These are phyloP conservation scores for Hemisphaericaspora lyxosophila DNA, from an alignment of 1,139 yeast genomes.

Conservation along the genomic window DNA sequence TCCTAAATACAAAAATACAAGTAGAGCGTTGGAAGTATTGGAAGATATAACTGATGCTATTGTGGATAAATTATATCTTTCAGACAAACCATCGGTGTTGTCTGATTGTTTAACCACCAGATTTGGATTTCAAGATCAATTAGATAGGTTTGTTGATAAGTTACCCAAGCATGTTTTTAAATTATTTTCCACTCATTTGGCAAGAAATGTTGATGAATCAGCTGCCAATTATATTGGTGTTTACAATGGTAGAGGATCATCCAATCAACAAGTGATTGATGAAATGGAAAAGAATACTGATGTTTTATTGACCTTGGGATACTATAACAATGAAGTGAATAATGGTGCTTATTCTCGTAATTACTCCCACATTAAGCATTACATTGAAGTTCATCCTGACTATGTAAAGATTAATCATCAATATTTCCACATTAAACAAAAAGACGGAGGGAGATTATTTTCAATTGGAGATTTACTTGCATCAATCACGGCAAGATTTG, in stretches of 20 bases:
- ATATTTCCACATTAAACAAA: conserved; percentile 21
- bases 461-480: conserved; percentile 23
- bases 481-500: conserved; percentile 15
- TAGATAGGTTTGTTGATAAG: conserved; percentile 46
- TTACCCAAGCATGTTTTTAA: conserved; percentile 28
- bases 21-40: conserved; percentile 20
- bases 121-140: conserved; percentile 40
- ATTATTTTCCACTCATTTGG: conserved; percentile 41
- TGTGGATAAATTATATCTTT: conserved; percentile 47
- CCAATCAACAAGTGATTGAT: conserved; percentile 20
- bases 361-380: conserved; percentile 21
- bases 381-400: conserved; percentile 36
- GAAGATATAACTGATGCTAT: conserved; percentile 46
- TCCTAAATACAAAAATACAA: conserved; percentile 21
- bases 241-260: conserved; percentile 50
- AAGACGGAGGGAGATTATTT: conserved; percentile 20
- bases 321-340: conserved; percentile 53
- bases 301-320: conserved; percentile 52
- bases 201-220: conserved; percentile 62
- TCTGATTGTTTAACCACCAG: conserved; percentile 68
- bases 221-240: conserved; percentile 60
- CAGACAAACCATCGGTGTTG: conserved; percentile 60
- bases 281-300: conserved; percentile 43
- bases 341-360: conserved; percentile 41
- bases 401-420: conserved; percentile 30